Evolutionary conservation across 305 asterid genomes (phyloP).

Genomic region (Ilex paraguariensis): DNA sequence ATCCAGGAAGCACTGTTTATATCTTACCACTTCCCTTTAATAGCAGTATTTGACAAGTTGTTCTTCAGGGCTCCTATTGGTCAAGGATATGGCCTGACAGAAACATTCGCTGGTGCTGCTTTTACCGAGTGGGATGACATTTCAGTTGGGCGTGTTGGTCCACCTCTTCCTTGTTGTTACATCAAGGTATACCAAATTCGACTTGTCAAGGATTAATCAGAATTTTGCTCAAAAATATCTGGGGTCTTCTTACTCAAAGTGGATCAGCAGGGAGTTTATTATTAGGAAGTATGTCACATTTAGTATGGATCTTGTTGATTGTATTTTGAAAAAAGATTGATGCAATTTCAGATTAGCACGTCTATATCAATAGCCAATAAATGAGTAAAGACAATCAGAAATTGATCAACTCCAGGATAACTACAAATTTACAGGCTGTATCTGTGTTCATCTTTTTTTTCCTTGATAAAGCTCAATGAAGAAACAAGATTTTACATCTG

Average conservation of each 20-base stretch:
- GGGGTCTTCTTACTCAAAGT: not conserved
- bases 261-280: not conserved
- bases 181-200: conserved; percentile 54
- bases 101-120: conserved; percentile 89
- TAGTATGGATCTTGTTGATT: not conserved
- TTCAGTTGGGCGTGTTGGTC: conserved; percentile 91
- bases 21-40: not conserved
- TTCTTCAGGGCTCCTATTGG: conserved; percentile 78
- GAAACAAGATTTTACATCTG: too few relatives aligned
- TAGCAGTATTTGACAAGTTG: conserved; percentile 4
- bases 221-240: not conserved
- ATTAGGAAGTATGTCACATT: not conserved
- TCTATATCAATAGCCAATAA: too few relatives aligned
- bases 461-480: too few relatives aligned
- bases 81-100: conserved; percentile 93
- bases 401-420: too few relatives aligned
- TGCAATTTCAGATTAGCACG: too few relatives aligned
- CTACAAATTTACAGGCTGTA: too few relatives aligned
- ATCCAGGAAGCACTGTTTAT: too few relatives aligned
- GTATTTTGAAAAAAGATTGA: not conserved
- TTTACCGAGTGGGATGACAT: conserved; percentile 78
- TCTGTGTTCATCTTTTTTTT: too few relatives aligned
- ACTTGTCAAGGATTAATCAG: not conserved
- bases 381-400: too few relatives aligned
- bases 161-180: conserved; percentile 88